Evolutionary conservation across 2,329 filamentous ascomycete species (phyloP).

Genomic region (Rasamsonia emersonii): DNA sequence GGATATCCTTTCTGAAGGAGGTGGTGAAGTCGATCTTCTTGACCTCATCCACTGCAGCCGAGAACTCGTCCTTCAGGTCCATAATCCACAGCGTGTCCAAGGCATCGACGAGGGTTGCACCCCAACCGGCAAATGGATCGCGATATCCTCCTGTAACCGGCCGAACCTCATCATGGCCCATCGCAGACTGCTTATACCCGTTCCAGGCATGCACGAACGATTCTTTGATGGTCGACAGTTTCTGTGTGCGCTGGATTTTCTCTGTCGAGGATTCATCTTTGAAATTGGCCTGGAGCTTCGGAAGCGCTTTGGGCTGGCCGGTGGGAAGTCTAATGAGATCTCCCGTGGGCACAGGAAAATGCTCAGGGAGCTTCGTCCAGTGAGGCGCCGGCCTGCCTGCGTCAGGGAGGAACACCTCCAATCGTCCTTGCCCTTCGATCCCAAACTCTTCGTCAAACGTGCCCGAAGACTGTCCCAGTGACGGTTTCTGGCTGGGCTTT

Average conservation of each 20-base stretch:
- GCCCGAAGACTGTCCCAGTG: background rate
- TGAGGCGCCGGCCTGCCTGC: conserved; percentile 40
- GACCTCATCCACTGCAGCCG: conserved; percentile 63
- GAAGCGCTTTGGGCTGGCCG: conserved; percentile 60
- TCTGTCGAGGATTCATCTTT: conserved; percentile 51
- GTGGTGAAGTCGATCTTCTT: conserved; percentile 75
- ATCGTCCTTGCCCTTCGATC: conserved; percentile 24
- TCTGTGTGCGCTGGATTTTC: conserved; percentile 54
- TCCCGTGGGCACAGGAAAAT: conserved; percentile 65
- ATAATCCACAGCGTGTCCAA: conserved; percentile 85
- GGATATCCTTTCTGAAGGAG: conserved; percentile 58
- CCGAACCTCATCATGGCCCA: conserved; percentile 76
- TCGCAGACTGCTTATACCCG: conserved; percentile 71
- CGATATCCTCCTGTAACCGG: conserved; percentile 60
- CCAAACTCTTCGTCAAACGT: conserved; percentile 16
- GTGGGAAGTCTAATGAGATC: conserved; percentile 69
- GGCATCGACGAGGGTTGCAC: conserved; percentile 74
- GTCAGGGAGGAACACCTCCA: conserved; percentile 21
- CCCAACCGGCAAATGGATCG: conserved; percentile 88
- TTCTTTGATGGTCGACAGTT: conserved; percentile 58
- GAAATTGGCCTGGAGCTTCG: conserved; percentile 68
- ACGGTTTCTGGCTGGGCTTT: conserved; percentile 4
- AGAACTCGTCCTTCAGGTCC: conserved; percentile 68
- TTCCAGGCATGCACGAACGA: conserved; percentile 73
- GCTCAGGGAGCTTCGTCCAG: conserved; percentile 66